phyloP scores from a whole-genome alignment of 768 basidiomycete species.

The Suillus placidus region DNA sequence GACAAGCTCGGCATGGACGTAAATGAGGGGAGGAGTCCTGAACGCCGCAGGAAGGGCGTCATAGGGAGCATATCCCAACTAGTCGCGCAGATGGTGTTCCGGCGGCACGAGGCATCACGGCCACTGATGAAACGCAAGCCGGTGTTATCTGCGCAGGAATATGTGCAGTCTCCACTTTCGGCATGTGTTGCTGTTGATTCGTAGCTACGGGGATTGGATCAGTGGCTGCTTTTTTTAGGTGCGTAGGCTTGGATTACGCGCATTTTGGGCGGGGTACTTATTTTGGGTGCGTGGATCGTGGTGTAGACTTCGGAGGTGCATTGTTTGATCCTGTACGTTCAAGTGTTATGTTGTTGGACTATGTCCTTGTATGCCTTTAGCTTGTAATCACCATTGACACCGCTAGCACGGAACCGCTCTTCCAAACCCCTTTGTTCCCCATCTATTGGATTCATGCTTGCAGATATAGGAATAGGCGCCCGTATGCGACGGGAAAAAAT shows the following conservation, averaged over 20 bases:
- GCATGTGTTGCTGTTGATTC: conserved; percentile 19
- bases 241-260: conserved; percentile 3
- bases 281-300: conserved; percentile 19
- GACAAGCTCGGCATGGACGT: conserved; percentile 27
- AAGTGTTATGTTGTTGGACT: conserved; percentile 21
- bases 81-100: conserved; percentile 51
- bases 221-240: conserved; percentile 5
- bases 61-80: conserved; percentile 42
- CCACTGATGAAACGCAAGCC: conserved; percentile 41
- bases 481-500: conserved; percentile 10
- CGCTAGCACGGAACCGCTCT: conserved; percentile 11
- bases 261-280: conserved; percentile 11
- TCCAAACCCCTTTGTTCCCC: conserved; percentile 10
- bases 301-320: conserved; percentile 18
- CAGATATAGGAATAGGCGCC: conserved; percentile 19
- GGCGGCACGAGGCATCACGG: conserved; percentile 41
- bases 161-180: conserved; percentile 35
- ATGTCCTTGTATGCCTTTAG: conserved; percentile 33
- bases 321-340: conserved; percentile 28
- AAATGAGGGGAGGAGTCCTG: conserved; percentile 29
- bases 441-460: conserved; percentile 20
- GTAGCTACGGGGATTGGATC: not conserved
- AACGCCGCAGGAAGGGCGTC: conserved; percentile 25
- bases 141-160: conserved; percentile 21
- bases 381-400: conserved; percentile 22